These are phyloP conservation scores for Crithidia expoeki DNA, from an alignment of 208 protist genomes.

Conservation along the genomic window DNA sequence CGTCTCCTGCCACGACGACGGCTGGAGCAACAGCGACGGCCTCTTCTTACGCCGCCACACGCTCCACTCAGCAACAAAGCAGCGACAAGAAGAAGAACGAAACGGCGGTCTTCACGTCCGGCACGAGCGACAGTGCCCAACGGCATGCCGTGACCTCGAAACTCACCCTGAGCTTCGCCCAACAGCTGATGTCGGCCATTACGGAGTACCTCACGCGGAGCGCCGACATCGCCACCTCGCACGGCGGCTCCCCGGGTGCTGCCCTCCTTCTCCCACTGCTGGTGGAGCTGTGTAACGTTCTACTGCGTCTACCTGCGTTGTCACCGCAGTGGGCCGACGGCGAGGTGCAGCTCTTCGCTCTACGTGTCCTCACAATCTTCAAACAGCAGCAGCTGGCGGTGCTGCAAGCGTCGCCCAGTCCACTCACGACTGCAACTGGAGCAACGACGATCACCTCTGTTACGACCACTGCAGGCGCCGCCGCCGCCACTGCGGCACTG, in stretches of 20 bases:
- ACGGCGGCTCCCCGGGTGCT: conserved; percentile 40
- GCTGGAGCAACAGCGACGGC: not conserved
- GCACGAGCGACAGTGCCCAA: not conserved
- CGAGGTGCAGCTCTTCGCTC: conserved; percentile 68
- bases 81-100: not conserved
- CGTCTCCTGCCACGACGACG: not conserved
- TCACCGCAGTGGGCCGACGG: conserved; percentile 60
- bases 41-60: not conserved
- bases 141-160: conserved; percentile 6
- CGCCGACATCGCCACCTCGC: not conserved
- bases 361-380: conserved; percentile 54
- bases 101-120: not conserved
- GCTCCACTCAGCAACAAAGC: not conserved
- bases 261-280: conserved; percentile 58
- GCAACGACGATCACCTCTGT: no score
- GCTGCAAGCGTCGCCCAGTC: conserved; percentile 8
- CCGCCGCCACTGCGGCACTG: not conserved
- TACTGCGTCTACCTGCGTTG: conserved; percentile 8
- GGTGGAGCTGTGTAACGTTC: conserved; percentile 59
- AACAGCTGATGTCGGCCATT: conserved; percentile 29
- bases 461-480: not conserved
- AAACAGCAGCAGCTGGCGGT: conserved; percentile 31
- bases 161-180: conserved; percentile 23
- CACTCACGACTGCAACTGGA: not conserved
- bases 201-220: conserved; percentile 18